A percentile compares a stretch with the other conserved stretches of the same genome.
phyloP scores from a whole-genome alignment of 1,139 yeast species.

The Diutina catenulata region DNA sequence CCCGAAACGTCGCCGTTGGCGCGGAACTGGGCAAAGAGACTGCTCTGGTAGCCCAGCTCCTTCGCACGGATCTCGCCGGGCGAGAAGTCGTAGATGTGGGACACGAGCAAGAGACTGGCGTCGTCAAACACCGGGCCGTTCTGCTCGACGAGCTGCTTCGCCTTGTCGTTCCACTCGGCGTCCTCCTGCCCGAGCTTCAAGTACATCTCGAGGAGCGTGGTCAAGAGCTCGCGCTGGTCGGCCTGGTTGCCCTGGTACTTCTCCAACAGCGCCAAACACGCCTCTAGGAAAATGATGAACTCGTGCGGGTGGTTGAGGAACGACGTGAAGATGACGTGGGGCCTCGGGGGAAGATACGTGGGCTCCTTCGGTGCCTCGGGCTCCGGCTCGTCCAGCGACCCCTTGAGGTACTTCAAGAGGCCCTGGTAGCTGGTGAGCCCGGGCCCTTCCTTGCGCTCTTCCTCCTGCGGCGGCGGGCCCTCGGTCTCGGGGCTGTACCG shows the following conservation, averaged over 20 bases:
- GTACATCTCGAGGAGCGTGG: conserved; percentile 77
- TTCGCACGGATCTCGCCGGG: conserved; percentile 32
- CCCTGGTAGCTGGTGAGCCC: conserved; percentile 56
- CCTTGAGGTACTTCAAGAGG: conserved; percentile 46
- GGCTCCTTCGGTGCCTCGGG: conserved; percentile 23
- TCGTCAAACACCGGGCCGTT: conserved; percentile 40
- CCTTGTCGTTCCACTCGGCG: conserved; percentile 52
- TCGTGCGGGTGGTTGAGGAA: conserved; percentile 78
- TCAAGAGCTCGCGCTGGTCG: conserved; percentile 61
- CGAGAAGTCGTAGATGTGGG: conserved; percentile 50
- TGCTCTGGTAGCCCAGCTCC: conserved; percentile 44
- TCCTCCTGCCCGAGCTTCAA: conserved; percentile 37
- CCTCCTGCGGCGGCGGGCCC: not conserved
- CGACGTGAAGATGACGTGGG: conserved; percentile 76
- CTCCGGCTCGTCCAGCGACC: conserved; percentile 8
- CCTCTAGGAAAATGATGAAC: conserved; percentile 89
- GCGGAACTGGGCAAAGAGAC: conserved; percentile 53
- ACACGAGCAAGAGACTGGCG: conserved; percentile 48
- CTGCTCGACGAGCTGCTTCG: conserved; percentile 36
- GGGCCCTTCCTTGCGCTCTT: not conserved
- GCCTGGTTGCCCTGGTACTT: conserved; percentile 58
- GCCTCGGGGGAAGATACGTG: conserved; percentile 86
- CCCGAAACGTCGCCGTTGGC: conserved; percentile 45
- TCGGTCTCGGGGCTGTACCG: conserved; percentile 39
- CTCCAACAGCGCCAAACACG: conserved; percentile 74